phyloP scores from a whole-genome alignment of 225 moss, liverwort and hornwort species.

The Ulota crispa region DNA sequence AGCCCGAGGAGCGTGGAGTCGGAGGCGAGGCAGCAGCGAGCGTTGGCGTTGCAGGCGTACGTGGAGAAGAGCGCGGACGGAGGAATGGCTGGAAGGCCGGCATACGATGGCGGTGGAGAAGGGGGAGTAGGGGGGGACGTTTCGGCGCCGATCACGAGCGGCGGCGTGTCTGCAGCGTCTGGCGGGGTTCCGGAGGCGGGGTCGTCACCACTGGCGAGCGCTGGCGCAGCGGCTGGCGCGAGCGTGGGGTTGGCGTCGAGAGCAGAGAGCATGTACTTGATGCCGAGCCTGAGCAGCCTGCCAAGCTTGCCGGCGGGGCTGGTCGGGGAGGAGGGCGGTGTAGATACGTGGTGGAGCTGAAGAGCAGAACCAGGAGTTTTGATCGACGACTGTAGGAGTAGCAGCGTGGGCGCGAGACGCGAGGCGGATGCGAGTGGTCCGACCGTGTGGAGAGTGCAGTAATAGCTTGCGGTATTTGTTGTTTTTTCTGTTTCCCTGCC shows the following conservation, averaged over 20 bases:
- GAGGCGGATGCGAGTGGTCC: background rate
- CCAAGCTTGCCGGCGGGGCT: constrained; percentile 48
- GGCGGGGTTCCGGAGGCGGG: constrained; percentile 29
- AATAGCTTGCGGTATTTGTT: background rate
- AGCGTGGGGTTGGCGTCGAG: constrained; percentile 18
- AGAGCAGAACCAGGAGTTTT: constrained; percentile 4
- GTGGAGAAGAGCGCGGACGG: constrained; percentile 36
- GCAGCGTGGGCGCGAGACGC: background rate
- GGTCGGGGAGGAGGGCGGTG: constrained; percentile 47
- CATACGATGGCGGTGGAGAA: constrained; percentile 43
- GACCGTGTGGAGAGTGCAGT: background rate
- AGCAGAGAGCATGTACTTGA: constrained; percentile 37
- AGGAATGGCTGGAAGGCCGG: constrained; percentile 19
- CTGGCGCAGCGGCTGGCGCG: background rate
- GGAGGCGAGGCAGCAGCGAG: constrained; percentile 31
- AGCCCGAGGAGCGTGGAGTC: constrained; percentile 56
- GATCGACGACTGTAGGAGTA: constrained; percentile 20
- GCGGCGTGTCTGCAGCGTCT: constrained; percentile 32
- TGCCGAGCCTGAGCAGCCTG: constrained; percentile 32
- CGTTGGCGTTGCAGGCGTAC: constrained; percentile 23
- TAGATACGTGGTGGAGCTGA: constrained; percentile 69
- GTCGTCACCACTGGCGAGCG: constrained; percentile 22
- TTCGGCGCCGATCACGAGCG: constrained; percentile 38
- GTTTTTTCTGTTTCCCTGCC: background rate
- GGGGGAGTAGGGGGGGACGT: background rate